Base-by-base conservation (phyloP, 2,329 filamentous ascomycete species). In the Fusarium aywerte region DNA sequence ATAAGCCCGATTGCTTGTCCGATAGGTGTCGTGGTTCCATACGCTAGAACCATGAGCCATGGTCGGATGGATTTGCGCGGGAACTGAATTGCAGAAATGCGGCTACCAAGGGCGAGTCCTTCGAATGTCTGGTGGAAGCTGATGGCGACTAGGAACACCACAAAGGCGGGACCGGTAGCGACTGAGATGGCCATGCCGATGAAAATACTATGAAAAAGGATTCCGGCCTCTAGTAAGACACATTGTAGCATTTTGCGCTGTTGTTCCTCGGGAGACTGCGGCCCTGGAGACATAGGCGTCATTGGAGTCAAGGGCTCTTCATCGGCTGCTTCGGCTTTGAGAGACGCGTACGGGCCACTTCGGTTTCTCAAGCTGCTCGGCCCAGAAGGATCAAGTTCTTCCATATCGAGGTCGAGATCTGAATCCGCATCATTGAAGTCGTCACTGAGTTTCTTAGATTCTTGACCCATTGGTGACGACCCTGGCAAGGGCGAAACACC, bases 121-220 rank as follows among this genome's bases (percentile, higher is more conserved):
- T 97, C 93, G 68, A 97, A 97, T 1, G 91, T 93, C 80, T 97
- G 91, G 74, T 96, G 92, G 78, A 95, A 94, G 67, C 87, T 88
- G 65, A 96, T 93, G 48, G 92, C 92, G 29, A 94, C 83, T 0
- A 96, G 82, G 66, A 96, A 91, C 13, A 95, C 90, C 39, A 92
- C 82, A 74, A 96, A 96, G 2, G 90, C 88, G 0, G 91, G 90
- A 0, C 92, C 92, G 0, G 91, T 93, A 1, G 92, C 89, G 1
- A 96, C 92, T 1, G 90, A 93, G 29, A 96, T 84, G 5, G 92
- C 91, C 91, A 95, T 94, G 64, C 92, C 92, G 71, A 96, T 95
- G 74, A 96, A 96, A 53, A 96, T 84, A 73, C 89, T 92, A 80
- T 96, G 92, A 75, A 95, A 95, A 16, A 96, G 84, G 63, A 96